Percentiles rank a stretch among this genome's conserved stretches.
Evolutionary conservation across 306 rosid genomes (phyloP).

Genomic region (Prunus kanzakura): DNA sequence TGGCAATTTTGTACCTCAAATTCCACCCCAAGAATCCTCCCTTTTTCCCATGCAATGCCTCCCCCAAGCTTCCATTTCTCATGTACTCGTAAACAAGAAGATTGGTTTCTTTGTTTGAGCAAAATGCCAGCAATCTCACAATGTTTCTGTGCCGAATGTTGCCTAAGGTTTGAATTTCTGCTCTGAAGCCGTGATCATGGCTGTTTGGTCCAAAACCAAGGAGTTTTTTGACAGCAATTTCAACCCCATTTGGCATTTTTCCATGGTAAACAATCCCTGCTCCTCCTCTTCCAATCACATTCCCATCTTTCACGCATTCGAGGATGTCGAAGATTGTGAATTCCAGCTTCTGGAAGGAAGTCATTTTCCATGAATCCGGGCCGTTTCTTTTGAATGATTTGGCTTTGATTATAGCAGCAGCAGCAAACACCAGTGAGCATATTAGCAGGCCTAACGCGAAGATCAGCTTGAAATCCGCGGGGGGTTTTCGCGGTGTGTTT

Average conservation of each 20-base stretch:
- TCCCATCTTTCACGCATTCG: slow-evolving; percentile 84
- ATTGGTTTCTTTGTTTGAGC: slow-evolving; percentile 71
- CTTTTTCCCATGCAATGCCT: slow-evolving; percentile 63
- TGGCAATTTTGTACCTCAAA: slow-evolving; percentile 69
- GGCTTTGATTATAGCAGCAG: slow-evolving; percentile 68
- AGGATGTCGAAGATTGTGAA: slow-evolving; percentile 66
- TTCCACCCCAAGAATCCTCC: slow-evolving; percentile 65
- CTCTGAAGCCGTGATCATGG: slow-evolving; percentile 76
- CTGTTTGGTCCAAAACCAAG: slow-evolving; percentile 62
- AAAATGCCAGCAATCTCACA: slow-evolving; percentile 72
- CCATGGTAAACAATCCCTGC: slow-evolving; percentile 95
- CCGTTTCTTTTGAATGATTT: slow-evolving; percentile 51
- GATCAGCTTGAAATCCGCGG: slow-evolving; percentile 57
- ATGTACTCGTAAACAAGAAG: slow-evolving; percentile 82
- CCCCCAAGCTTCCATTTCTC: slow-evolving; percentile 89
- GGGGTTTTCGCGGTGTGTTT: slow-evolving; percentile 17
- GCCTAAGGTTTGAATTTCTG: slow-evolving; percentile 83
- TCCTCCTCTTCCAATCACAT: slow-evolving; percentile 85
- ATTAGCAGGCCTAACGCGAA: slow-evolving; percentile 68
- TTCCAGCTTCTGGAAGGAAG: slow-evolving; percentile 64
- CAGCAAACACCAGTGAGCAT: slow-evolving; percentile 59
- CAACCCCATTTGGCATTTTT: slow-evolving; percentile 77
- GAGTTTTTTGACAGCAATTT: slow-evolving; percentile 76
- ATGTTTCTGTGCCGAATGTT: slow-evolving; percentile 86
- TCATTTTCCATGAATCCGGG: slow-evolving; percentile 67